Conservation (phyloP, 2,329 filamentous ascomycete species). For the Zasmidium cellare region DNA sequence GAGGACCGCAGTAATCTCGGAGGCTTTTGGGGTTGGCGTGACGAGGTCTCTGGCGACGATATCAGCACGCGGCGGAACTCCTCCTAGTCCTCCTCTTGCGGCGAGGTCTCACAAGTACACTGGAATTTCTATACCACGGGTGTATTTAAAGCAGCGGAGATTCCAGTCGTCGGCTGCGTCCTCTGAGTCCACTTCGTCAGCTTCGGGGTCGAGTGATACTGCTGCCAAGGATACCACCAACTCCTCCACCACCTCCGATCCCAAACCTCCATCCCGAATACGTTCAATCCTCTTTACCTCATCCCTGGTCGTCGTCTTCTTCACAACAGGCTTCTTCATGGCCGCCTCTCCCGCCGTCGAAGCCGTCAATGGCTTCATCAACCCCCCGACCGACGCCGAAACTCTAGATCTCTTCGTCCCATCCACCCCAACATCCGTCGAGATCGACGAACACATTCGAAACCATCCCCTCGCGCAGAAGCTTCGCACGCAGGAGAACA, state of each 20-base stretch:
- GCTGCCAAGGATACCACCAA: not conserved
- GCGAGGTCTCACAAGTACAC: conserved; percentile 14
- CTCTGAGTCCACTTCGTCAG: conserved; percentile 4
- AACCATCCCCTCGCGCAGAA: conserved; percentile 71
- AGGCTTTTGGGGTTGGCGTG: conserved; percentile 14
- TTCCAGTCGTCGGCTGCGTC: conserved; percentile 15
- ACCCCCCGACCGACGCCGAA: conserved; percentile 68
- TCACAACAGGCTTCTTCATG: conserved; percentile 59
- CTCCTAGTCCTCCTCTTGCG: conserved; percentile 1
- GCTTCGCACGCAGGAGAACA: conserved; percentile 66
- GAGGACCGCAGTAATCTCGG: conserved; percentile 17
- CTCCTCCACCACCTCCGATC: not conserved
- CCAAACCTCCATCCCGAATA: conserved; percentile 7
- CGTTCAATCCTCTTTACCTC: conserved; percentile 39
- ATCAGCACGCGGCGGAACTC: too few relatives aligned
- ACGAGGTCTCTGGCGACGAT: conserved; percentile 18
- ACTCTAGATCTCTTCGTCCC: conserved; percentile 67
- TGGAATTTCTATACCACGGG: conserved; percentile 13
- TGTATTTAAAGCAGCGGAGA: conserved; percentile 10
- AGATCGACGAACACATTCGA: conserved; percentile 73
- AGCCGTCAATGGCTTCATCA: conserved; percentile 50
- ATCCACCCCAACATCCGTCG: conserved; percentile 49
- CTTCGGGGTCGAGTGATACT: not conserved
- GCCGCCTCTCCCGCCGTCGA: conserved; percentile 54
- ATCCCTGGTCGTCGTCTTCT: conserved; percentile 50